These are phyloP conservation scores for Lantana camara DNA, from an alignment of 257 asterid species.

Conservation along the genomic window DNA sequence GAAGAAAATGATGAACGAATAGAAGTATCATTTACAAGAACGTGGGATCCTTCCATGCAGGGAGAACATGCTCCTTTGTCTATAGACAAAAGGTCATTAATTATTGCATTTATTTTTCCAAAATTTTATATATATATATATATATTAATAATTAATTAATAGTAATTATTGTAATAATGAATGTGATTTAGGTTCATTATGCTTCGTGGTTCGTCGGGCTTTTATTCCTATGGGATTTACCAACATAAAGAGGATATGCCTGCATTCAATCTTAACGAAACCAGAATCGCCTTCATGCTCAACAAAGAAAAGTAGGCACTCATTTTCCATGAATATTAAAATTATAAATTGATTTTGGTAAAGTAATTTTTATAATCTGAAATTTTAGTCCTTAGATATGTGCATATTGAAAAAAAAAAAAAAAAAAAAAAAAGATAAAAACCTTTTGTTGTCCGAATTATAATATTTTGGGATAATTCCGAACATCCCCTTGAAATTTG, in stretches of 20 bases:
- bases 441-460: too few relatives aligned
- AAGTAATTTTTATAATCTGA: too few relatives aligned
- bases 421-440: too few relatives aligned
- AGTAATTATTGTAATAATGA: background rate
- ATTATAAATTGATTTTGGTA: too few relatives aligned
- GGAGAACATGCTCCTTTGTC: slow-evolving; percentile 40
- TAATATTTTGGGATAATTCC: too few relatives aligned
- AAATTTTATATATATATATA: background rate
- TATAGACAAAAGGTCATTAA: slow-evolving; percentile 57
- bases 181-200: slow-evolving; percentile 42
- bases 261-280: slow-evolving; percentile 50
- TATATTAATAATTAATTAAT: background rate
- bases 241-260: slow-evolving; percentile 51
- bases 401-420: too few relatives aligned
- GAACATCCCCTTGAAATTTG: too few relatives aligned
- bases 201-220: slow-evolving; percentile 52
- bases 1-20: slow-evolving; percentile 52
- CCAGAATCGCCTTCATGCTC: slow-evolving; percentile 66
- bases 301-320: slow-evolving; percentile 41
- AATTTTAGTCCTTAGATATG: too few relatives aligned
- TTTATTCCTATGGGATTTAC: slow-evolving; percentile 58
- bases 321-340: too few relatives aligned
- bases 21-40: slow-evolving; percentile 56
- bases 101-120: background rate
- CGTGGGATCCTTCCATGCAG: slow-evolving; percentile 45